Base-by-base conservation (phyloP, 2,329 filamentous ascomycete genomes). In the Aspergillus novoparasiticus region DNA sequence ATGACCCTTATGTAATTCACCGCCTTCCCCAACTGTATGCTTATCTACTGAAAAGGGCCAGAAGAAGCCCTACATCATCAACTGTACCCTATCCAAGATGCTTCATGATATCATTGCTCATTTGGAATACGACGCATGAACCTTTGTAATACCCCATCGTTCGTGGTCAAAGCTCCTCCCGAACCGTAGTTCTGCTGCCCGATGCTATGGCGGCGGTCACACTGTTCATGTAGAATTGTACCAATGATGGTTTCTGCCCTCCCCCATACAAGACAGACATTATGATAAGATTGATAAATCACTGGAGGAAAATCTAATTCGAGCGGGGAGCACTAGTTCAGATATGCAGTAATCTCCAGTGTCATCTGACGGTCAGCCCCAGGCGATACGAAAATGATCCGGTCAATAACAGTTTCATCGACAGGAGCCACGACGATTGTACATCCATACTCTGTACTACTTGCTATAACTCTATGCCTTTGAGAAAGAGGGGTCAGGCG, bases 251-350 rank as follows among this genome's bases (percentile, higher is more conserved):
- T 6, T n/a, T 39, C 30, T 28, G 51, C 51, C 51, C 21, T 55
- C 36, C n/a, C 51, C 34, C 30, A 23, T 36, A 23, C n/a, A 32
- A 55, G n/a, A 14, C 14, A 21, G 32, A 39, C 51, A 55, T 36
- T 55, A 39, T 23, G 51, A 55, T 55, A 39, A 55, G 51, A 55
- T 55, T 39, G 51, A 55, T 55, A 16, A n/a, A 55, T 55, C 32
- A 55, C 51, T 55, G 51, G 51, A 55, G 51, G 51, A 26, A 55
- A 41, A 55, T 55, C 28, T 34, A 3, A 34, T 10, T 11, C 19
- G 28, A 10, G 11, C 26, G 28, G 50, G 28, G 32, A 39, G 51
- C 32, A 23, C 9, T 51, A 4, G 12, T 51, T 16, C 6, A 55
- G 51, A 55, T 39, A 23, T 55, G 32, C 51, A 55, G 39, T 55